phyloP scores from a whole-genome alignment of 169 alveolate species.

The Plasmodium cynomolgi region DNA sequence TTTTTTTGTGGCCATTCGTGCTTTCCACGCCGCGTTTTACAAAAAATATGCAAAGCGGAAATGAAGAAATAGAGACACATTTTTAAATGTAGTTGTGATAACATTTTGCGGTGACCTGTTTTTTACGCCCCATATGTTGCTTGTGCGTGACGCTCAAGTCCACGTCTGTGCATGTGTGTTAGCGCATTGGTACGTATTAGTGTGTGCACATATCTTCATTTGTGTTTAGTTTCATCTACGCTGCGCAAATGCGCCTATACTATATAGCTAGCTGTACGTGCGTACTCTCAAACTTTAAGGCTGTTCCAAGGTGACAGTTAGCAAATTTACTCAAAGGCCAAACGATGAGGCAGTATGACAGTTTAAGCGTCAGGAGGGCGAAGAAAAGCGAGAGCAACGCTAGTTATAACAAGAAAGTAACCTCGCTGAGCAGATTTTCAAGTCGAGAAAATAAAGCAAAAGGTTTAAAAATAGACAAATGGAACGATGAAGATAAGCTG shows the following conservation, averaged over 20 bases:
- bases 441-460: background rate
- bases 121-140: background rate
- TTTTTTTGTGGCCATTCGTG: background rate
- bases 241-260: background rate
- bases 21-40: background rate
- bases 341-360: constrained; percentile 14
- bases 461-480: constrained; percentile 2
- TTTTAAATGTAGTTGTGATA: background rate
- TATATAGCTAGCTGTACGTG: background rate
- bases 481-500: constrained; percentile 5
- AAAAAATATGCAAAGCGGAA: background rate
- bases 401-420: background rate
- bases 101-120: background rate
- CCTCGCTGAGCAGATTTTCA: constrained; percentile 13
- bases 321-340: background rate
- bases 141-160: background rate
- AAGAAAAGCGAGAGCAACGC: constrained; percentile 3
- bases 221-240: background rate
- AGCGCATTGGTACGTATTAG: background rate
- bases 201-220: background rate
- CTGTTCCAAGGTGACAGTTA: background rate
- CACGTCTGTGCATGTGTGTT: background rate
- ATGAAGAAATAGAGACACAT: background rate
- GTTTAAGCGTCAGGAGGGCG: background rate
- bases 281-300: background rate